Conservation (phyloP, 1,139 yeast species). For the Saccharomyces hybrid region DNA sequence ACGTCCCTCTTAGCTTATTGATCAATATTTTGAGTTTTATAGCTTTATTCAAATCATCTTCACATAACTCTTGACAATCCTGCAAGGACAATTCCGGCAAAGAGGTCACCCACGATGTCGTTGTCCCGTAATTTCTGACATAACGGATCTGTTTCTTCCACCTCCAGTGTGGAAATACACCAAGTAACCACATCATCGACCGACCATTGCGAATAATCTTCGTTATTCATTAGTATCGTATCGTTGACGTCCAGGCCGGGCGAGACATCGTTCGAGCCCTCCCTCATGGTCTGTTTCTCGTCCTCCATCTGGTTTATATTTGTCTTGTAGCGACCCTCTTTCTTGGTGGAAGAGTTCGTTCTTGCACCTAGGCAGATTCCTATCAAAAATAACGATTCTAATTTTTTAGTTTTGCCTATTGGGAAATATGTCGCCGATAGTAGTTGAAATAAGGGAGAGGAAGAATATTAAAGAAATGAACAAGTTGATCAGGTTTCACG, state of each 20-base stretch:
- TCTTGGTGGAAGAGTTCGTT: not conserved
- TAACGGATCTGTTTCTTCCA: slow-evolving; percentile 12
- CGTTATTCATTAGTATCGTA: not conserved
- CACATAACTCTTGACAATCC: slow-evolving; percentile 56
- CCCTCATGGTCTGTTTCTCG: not conserved
- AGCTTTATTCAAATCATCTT: slow-evolving; percentile 38
- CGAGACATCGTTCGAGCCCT: not conserved
- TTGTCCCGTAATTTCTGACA: slow-evolving; percentile 39
- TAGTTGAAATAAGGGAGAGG: not conserved
- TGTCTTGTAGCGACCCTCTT: not conserved
- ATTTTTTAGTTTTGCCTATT: not conserved
- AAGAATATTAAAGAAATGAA: not conserved
- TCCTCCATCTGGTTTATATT: not conserved
- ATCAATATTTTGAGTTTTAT: slow-evolving; percentile 40
- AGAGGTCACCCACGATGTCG: slow-evolving; percentile 54
- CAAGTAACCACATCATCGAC: slow-evolving; percentile 19
- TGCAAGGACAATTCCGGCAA: slow-evolving; percentile 55
- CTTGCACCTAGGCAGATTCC: not conserved
- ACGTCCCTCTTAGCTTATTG: slow-evolving; percentile 31
- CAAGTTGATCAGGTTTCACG: not conserved
- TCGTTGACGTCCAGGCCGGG: not conserved
- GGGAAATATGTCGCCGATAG: not conserved
- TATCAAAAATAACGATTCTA: not conserved
- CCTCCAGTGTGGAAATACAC: slow-evolving; percentile 14
- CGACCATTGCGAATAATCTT: slow-evolving; percentile 14